These are phyloP conservation scores for Inonotus hispidus DNA, from an alignment of 1,284 basidiomycete species.

Conservation along the genomic window DNA sequence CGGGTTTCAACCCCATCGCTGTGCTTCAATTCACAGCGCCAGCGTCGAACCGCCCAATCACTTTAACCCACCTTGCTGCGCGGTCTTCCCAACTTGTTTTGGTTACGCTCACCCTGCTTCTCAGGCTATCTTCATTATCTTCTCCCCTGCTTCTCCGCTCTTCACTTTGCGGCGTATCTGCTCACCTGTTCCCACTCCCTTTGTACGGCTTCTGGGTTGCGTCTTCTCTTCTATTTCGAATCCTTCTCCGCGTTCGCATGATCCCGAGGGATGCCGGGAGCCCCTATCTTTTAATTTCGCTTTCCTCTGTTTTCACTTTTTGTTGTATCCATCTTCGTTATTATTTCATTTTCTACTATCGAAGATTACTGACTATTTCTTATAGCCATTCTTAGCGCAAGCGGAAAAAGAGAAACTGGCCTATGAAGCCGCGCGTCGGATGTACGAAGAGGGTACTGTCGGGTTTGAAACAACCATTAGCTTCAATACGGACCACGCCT, in stretches of 20 bases:
- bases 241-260: background rate
- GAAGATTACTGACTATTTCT: conserved; percentile 10
- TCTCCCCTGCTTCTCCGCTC: background rate
- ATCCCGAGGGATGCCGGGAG: background rate
- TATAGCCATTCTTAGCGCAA: conserved; percentile 82
- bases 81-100: background rate
- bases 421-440: conserved; percentile 74
- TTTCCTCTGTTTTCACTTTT: conserved; percentile 10
- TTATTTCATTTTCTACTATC: conserved; percentile 2
- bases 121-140: background rate
- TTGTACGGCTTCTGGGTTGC: background rate
- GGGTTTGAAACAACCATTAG: conserved; percentile 69
- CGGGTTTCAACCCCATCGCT: background rate
- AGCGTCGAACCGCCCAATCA: background rate
- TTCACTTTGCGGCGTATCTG: conserved; percentile 4
- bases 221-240: conserved; percentile 2
- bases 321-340: conserved; percentile 14
- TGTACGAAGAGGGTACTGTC: conserved; percentile 78
- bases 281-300: conserved; percentile 12
- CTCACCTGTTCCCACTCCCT: background rate
- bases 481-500: conserved; percentile 42
- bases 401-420: conserved; percentile 91
- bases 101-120: background rate
- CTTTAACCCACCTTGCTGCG: background rate
- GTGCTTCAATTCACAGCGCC: background rate